These are phyloP conservation scores for Meyerozyma smithsonii DNA, from an alignment of 1,139 yeast genomes.

Conservation along the genomic window DNA sequence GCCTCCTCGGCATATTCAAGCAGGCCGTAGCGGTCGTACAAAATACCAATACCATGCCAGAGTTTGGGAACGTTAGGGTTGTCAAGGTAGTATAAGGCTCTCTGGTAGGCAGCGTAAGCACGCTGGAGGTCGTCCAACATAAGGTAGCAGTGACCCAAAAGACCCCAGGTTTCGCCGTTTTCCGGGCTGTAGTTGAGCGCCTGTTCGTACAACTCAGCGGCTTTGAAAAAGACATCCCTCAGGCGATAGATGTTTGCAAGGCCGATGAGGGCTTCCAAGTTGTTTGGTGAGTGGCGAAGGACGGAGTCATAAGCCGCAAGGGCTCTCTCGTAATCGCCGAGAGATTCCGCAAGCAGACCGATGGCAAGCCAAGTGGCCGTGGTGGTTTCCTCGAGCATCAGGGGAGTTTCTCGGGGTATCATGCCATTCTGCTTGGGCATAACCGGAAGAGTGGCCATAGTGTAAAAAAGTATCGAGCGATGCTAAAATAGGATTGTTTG, in stretches of 20 bases:
- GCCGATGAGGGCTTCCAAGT: slow-evolving; percentile 78
- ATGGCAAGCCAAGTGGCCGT: slow-evolving; percentile 93
- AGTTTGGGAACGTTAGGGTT: slow-evolving; percentile 94
- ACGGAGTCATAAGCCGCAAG: slow-evolving; percentile 88
- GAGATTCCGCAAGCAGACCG: slow-evolving; percentile 83
- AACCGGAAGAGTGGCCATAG: slow-evolving; percentile 1
- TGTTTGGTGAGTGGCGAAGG: slow-evolving; percentile 77
- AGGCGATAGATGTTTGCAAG: slow-evolving; percentile 86
- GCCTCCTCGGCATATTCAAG: slow-evolving; percentile 98
- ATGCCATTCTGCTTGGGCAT: slow-evolving; percentile 3
- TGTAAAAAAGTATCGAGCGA: neutral
- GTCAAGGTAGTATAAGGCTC: slow-evolving; percentile 84
- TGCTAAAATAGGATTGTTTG: neutral
- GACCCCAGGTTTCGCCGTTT: slow-evolving; percentile 96
- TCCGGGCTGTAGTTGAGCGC: slow-evolving; percentile 79
- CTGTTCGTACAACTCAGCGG: slow-evolving; percentile 88
- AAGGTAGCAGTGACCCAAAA: slow-evolving; percentile 91
- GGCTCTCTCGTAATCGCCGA: slow-evolving; percentile 88
- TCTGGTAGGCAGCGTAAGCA: slow-evolving; percentile 94
- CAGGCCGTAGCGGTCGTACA: slow-evolving; percentile 93
- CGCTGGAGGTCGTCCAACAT: slow-evolving; percentile 95
- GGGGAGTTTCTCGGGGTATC: neutral
- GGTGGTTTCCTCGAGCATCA: slow-evolving; percentile 55
- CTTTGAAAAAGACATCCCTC: slow-evolving; percentile 85
- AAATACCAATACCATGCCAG: slow-evolving; percentile 97